Evolutionary conservation across 1,284 basidiomycete species (phyloP).

Genomic region (Boletus semigastroideus): DNA sequence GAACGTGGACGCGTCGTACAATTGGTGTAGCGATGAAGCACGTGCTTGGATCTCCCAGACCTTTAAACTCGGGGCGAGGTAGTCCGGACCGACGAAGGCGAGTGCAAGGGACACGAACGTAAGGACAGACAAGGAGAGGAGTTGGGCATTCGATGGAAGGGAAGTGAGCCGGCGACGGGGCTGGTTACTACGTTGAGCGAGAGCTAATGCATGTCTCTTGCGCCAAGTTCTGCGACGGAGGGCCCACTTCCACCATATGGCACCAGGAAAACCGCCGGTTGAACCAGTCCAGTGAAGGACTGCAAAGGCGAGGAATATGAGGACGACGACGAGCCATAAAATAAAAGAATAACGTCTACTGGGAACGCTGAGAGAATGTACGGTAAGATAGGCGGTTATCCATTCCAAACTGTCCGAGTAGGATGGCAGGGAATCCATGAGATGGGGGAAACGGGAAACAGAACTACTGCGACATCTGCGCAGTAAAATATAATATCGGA

Average conservation of each 20-base stretch:
- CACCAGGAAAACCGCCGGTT: constrained; percentile 45
- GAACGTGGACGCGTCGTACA: constrained; percentile 33
- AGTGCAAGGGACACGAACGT: constrained; percentile 45
- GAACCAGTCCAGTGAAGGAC: constrained; percentile 42
- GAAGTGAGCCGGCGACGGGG: constrained; percentile 46
- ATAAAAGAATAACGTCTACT: constrained; percentile 58
- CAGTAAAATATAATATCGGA: too few species aligned
- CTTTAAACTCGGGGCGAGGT: constrained; percentile 57
- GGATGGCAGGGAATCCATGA: constrained; percentile 40
- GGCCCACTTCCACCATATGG: constrained; percentile 55
- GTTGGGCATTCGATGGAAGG: constrained; percentile 62
- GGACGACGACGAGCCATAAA: constrained; percentile 49
- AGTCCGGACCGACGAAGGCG: constrained; percentile 70
- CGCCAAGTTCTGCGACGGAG: constrained; percentile 50
- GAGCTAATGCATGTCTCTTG: constrained; percentile 24
- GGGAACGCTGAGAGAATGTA: constrained; percentile 50
- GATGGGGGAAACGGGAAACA: background rate
- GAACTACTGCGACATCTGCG: background rate
- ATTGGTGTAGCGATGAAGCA: constrained; percentile 2
- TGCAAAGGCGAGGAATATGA: constrained; percentile 41
- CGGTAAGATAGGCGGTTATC: constrained; percentile 55
- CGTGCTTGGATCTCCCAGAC: constrained; percentile 41
- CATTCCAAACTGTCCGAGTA: constrained; percentile 49
- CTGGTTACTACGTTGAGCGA: constrained; percentile 24
- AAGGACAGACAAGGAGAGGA: constrained; percentile 48